Evolutionary conservation across 2,329 filamentous ascomycete genomes (phyloP), one percentile per base, ranked within the genome.

Genomic region (Hypoxylon sp.): DNA sequence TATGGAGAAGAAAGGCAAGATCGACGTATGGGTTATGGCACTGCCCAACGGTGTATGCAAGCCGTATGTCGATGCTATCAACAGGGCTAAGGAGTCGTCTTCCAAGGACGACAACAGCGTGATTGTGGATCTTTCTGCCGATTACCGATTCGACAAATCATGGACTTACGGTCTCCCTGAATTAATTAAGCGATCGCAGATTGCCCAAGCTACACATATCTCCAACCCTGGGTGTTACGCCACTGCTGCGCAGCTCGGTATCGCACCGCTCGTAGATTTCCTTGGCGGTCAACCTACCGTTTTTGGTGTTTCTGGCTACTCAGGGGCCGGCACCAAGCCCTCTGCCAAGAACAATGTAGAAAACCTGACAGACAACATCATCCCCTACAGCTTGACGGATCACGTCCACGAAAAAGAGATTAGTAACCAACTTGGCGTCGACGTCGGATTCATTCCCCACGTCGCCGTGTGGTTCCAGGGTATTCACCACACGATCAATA

Each of bases 21-120:
- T 98, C 51, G 94, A 98, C 81, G 95, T 92, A 80, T 98, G 94
- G 94, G 92, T 98, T 46, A 95, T 98, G 92, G 95, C 95, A 34
- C 87, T 98, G 28, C 95, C 94, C 46, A 99, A 98, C 74, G 92
- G 92, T 64, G 93, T 97, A 51, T 97, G 93, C 87, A 91, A 93
- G 80, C 94, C 95, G 0, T 99, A 91, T 71, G 91, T 98, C 8
- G 92, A 98, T 68, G 94, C 94, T 6, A 87, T 98, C 55, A 87
- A 94, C 71, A 85, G 90, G 73, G 87, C 85, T 30, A 87, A 87
- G 60, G 85, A 87, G 74, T 81, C 81, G 52, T 76, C 81, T 54
- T 65, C 69, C 15, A 75, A 75, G 8, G 72, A 76, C 61, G 81
- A 84, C 72, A 85, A 86, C 65, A 93, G 91, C 71, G 82, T 98